phyloP scores from a whole-genome alignment of 2,329 filamentous ascomycete species.

The Thermochaetoides dissita region DNA sequence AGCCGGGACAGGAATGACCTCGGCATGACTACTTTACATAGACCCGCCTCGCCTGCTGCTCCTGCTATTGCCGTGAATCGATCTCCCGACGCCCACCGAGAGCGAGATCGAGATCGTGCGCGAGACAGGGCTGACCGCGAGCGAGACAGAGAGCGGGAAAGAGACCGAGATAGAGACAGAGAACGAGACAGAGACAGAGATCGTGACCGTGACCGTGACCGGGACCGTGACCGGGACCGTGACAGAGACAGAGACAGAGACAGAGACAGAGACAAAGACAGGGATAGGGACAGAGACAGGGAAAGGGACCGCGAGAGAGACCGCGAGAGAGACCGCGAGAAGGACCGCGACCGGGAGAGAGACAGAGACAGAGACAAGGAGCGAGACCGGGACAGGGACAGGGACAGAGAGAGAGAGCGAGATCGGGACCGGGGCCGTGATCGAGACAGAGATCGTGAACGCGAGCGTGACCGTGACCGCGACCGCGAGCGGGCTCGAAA shows the following conservation, averaged over 20 bases:
- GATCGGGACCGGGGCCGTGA: background rate
- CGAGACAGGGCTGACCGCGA: background rate
- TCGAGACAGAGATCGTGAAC: background rate
- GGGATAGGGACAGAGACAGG: slow-evolving; percentile 7
- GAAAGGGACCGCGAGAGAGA: background rate
- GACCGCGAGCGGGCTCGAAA: background rate
- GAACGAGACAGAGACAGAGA: slow-evolving; percentile 10
- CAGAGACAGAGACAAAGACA: slow-evolving; percentile 1
- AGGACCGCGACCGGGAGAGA: background rate
- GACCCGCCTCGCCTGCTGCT: slow-evolving; percentile 16
- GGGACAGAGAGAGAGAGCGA: background rate
- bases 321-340: background rate
- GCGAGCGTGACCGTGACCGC: background rate
- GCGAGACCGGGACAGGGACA: background rate
- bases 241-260: slow-evolving; percentile 2
- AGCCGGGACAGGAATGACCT: slow-evolving; percentile 23
- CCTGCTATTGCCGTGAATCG: slow-evolving; percentile 16
- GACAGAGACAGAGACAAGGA: background rate
- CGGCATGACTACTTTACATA: slow-evolving; percentile 22
- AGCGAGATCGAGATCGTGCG: slow-evolving; percentile 7
- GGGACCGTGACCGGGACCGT: no score
- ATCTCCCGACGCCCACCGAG: slow-evolving; percentile 5
- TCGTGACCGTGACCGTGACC: slow-evolving; percentile 9
- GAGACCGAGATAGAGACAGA: background rate
- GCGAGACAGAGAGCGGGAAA: background rate